Evolutionary conservation across 2,329 filamentous ascomycete species (phyloP).

Genomic region (Aspergillus sp.): DNA sequence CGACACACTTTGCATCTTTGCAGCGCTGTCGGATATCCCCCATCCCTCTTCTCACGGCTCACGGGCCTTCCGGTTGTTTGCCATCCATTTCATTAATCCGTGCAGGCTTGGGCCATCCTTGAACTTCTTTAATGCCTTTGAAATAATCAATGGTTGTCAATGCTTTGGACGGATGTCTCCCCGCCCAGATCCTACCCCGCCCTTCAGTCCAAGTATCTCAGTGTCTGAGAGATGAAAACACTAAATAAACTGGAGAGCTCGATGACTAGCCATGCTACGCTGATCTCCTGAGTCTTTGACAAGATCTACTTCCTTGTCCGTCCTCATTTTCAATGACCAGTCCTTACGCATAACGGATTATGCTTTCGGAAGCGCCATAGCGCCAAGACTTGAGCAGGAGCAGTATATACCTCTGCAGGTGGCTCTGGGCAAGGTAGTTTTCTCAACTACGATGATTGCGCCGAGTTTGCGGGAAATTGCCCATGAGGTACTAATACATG

Average conservation of each 20-base stretch:
- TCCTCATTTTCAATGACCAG: background rate
- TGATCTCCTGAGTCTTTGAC: background rate
- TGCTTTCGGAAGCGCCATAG: background rate
- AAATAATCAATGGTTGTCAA: background rate
- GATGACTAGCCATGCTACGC: background rate
- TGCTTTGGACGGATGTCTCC: background rate
- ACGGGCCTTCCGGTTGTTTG: slow-evolving; percentile 1
- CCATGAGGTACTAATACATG: background rate
- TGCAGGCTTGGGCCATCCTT: background rate
- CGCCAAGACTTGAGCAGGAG: no score
- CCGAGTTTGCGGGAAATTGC: background rate
- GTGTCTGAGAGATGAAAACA: no score
- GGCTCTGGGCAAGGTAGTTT: background rate
- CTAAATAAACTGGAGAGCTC: background rate
- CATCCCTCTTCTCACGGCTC: background rate
- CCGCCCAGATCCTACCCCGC: background rate
- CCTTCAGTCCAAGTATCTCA: background rate
- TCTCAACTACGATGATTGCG: background rate
- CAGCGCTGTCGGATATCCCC: background rate
- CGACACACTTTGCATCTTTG: background rate
- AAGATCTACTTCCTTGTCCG: background rate
- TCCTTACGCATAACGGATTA: background rate
- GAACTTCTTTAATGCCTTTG: background rate
- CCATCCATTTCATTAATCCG: background rate
- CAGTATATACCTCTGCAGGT: background rate